Percentiles rank a stretch among this genome's conserved stretches.
Evolutionary conservation across 441 rosid species (phyloP).

Genomic region (Bruguiera hainesii): DNA sequence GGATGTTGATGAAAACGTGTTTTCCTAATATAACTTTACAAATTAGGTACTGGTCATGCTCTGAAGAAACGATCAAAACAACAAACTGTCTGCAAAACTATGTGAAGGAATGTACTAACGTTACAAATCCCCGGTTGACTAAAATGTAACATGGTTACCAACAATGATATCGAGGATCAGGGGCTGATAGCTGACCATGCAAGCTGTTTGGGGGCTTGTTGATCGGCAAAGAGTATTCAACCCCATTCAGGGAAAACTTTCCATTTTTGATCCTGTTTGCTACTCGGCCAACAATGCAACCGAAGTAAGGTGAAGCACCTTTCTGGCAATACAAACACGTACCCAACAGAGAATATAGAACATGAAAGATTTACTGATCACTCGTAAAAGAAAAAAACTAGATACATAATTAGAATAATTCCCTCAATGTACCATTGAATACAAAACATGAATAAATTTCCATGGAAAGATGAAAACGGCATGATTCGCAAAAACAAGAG

Average conservation of each 20-base stretch:
- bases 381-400: not conserved
- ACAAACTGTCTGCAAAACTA: not conserved
- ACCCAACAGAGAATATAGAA: too few relatives aligned
- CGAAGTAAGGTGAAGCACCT: conserved; percentile 73
- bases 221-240: conserved; percentile 58
- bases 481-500: too few relatives aligned
- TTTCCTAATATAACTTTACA: too few relatives aligned
- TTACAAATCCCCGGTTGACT: too few relatives aligned
- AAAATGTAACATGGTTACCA: too few relatives aligned
- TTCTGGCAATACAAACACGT: conserved; percentile 38
- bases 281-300: conserved; percentile 88
- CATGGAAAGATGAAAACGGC: too few relatives aligned
- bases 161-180: not conserved
- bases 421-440: too few relatives aligned
- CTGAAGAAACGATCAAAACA: not conserved
- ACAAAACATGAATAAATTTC: too few relatives aligned
- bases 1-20: too few relatives aligned
- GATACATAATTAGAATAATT: too few relatives aligned
- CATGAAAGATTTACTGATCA: not conserved
- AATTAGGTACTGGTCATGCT: too few relatives aligned
- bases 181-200: conserved; percentile 44
- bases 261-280: conserved; percentile 91
- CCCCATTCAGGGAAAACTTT: conserved; percentile 69
- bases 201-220: conserved; percentile 90
- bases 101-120: not conserved